Evolutionary conservation across 306 rosid species (phyloP), one percentile per base, ranked within the genome.

Genomic region (Medicago ruthenica): DNA sequence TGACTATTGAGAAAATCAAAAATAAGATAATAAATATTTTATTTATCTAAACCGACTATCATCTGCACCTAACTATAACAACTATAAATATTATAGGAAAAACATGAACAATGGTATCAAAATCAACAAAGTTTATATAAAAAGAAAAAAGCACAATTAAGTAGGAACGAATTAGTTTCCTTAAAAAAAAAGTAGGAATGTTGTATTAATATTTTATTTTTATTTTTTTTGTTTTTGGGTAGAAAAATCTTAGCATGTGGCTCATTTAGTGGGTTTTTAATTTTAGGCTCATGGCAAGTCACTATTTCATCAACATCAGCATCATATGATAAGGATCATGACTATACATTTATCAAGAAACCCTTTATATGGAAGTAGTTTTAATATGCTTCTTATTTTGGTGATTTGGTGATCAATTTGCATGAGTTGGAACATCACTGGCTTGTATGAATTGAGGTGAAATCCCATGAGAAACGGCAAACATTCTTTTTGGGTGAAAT

Each of bases 181-280:
- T n/a, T n/a, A n/a, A n/a, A n/a, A n/a, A n/a, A n/a, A n/a, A n/a
- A n/a, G n/a, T n/a, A n/a, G n/a, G n/a, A n/a, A n/a, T n/a, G n/a
- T n/a, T n/a, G n/a, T n/a, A n/a, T n/a, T n/a, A n/a, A n/a, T n/a
- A n/a, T n/a, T n/a, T n/a, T n/a, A 2, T 2, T 15, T 11, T 31
- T 16, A 11, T 7, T 42, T 16, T 11, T 5, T 59, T 39, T 42
- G 24, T 54, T 16, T 48, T 40, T 40, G 8, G 24, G 4, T 15
- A n/a, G 11, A 20, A 77, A 63, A 20, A 39, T 63, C 42, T 62
- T 70, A 15, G 57, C 74, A 63, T 20, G 63, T 53, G 74, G 27
- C 82, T 73, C 61, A 67, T 41, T 73, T 69, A 51, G 72, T 39
- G 44, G 51, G 1, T 45, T 44, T 44, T 13, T 8, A 37, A 51